phyloP scores from a whole-genome alignment of 768 basidiomycete genomes.

The Kwoniella botswanensis region DNA sequence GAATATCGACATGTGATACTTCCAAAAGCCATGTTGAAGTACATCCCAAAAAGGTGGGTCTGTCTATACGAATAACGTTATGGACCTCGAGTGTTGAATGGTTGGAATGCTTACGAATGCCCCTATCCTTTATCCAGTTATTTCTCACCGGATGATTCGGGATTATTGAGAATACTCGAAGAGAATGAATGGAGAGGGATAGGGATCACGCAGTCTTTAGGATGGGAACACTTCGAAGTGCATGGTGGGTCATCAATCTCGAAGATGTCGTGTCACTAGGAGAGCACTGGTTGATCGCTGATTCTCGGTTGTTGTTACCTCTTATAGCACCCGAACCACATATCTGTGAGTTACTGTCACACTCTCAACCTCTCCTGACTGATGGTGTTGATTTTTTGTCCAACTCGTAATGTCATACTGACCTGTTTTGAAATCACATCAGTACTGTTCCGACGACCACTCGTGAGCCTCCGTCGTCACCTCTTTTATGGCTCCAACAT shows the following conservation, averaged over 20 bases:
- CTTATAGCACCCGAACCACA: constrained; percentile 57
- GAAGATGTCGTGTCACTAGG: too few species aligned
- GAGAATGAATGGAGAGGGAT: constrained; percentile 96
- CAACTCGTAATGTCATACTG: neutral
- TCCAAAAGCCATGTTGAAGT: constrained; percentile 90
- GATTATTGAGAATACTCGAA: constrained; percentile 76
- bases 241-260: constrained; percentile 64
- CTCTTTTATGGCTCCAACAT: neutral
- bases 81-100: too few species aligned
- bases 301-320: neutral
- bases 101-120: neutral
- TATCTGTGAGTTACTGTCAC: constrained; percentile 48
- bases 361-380: neutral
- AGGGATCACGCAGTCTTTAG: constrained; percentile 92
- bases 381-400: neutral
- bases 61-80: neutral
- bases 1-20: constrained; percentile 95
- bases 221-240: constrained; percentile 98
- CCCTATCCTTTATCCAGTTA: constrained; percentile 60
- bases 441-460: constrained; percentile 57
- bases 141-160: constrained; percentile 73
- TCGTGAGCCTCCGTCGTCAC: constrained; percentile 30
- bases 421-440: neutral
- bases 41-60: constrained; percentile 73
- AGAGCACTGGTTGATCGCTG: neutral